Conservation (phyloP, 139 green algal species). For the Deuterostichococcus epilithicus region DNA sequence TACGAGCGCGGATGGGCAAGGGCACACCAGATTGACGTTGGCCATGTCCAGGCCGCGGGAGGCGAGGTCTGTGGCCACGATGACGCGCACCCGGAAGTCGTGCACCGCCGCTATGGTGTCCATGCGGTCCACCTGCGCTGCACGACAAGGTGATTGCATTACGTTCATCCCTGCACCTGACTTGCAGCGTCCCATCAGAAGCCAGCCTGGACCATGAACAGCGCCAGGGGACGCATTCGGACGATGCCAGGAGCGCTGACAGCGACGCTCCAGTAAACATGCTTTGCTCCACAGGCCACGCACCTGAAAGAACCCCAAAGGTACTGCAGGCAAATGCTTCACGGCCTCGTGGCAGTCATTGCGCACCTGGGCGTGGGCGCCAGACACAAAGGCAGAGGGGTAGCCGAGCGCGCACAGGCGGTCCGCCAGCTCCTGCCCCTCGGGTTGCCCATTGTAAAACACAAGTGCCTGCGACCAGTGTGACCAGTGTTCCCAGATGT, state of each 20-base stretch:
- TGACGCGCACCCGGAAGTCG: constrained; percentile 51
- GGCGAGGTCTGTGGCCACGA: constrained; percentile 79
- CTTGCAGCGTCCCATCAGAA: too few relatives aligned
- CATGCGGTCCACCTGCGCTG: constrained; percentile 50
- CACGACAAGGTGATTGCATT: too few relatives aligned
- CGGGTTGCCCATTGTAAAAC: constrained; percentile 68
- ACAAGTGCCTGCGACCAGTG: constrained; percentile 58
- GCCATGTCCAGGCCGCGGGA: constrained; percentile 80
- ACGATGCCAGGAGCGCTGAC: too few relatives aligned
- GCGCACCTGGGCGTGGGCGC: neutral
- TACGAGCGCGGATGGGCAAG: too few relatives aligned
- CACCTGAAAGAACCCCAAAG: too few relatives aligned
- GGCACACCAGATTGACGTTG: constrained; percentile 65
- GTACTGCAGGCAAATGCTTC: too few relatives aligned
- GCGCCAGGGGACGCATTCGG: too few relatives aligned
- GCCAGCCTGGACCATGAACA: too few relatives aligned
- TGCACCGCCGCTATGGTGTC: constrained; percentile 56
- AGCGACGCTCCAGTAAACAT: too few relatives aligned
- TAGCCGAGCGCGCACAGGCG: constrained; percentile 51
- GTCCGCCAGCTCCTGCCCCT: constrained; percentile 52
- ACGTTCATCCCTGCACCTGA: too few relatives aligned
- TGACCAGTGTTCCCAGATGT: neutral
- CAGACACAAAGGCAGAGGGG: constrained; percentile 60
- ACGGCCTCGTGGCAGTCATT: too few relatives aligned
- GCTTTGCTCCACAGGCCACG: too few relatives aligned